These are phyloP conservation scores for Pyricularia sp. DNA, from an alignment of 2,329 filamentous ascomycete genomes.

Conservation along the genomic window DNA sequence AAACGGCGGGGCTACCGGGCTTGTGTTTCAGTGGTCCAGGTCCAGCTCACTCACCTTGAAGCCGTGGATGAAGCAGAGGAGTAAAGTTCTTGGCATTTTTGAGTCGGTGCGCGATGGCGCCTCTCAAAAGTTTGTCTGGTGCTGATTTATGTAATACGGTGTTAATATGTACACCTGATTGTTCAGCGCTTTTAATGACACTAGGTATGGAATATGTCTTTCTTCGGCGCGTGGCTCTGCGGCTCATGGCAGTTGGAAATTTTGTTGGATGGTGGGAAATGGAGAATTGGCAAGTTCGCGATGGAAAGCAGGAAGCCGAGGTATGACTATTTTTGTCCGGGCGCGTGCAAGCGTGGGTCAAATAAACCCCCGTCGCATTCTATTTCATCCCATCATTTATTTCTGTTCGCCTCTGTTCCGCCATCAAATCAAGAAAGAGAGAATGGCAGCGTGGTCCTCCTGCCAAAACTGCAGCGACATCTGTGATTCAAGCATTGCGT, in stretches of 20 bases:
- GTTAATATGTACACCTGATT: neutral
- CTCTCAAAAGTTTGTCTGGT: neutral
- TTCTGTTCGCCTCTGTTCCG: neutral
- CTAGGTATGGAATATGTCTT: neutral
- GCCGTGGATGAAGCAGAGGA: conserved; percentile 80
- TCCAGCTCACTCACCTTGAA: conserved; percentile 53
- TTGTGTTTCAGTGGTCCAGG: neutral
- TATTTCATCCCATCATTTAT: neutral
- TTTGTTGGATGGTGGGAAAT: neutral
- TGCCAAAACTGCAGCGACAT: neutral
- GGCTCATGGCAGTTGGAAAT: neutral
- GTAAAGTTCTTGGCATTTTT: conserved; percentile 66
- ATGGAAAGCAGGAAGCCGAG: neutral
- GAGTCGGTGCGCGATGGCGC: neutral
- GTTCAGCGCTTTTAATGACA: neutral
- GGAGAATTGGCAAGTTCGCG: neutral
- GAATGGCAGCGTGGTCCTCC: neutral
- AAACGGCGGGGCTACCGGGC: conserved; percentile 4
- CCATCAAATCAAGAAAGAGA: neutral
- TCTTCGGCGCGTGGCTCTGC: neutral
- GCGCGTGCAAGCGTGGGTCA: neutral
- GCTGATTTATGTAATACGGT: neutral
- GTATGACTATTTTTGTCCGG: neutral
- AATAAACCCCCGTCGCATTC: neutral
- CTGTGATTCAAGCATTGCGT: neutral